Base-by-base conservation (phyloP, 2,329 filamentous ascomycete genomes). In the Alternaria brassicae region DNA sequence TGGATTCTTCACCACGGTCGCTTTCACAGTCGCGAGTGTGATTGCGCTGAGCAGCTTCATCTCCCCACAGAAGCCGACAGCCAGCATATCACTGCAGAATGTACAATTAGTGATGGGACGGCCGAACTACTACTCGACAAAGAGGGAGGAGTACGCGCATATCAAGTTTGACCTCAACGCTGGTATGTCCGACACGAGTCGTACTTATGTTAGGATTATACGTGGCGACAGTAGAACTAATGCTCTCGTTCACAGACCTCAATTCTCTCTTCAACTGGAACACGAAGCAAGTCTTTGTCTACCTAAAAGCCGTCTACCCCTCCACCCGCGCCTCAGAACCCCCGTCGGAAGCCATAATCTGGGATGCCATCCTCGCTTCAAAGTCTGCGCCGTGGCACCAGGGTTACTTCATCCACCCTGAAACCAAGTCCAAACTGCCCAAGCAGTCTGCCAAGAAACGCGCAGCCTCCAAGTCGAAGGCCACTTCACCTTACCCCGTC, bases 221-320 rank as follows among this genome's bases (percentile, higher is more conserved):
- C 32, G 1, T 17, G 21, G 36, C n/a, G 32, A 55, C 17, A 44
- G 10, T 17, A 15, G 13, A 8, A 40, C 52, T 59, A 7, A 59
- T 45, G 15, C 30, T 32, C 9, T 30, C 9, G 12, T 55, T 9
- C 19, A 8, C 63, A 84, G 94, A 99, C 81, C 86, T 99, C 61
- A 90, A 88, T 61, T 90, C 90, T 41, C 91, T 99, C 70, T 98
- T 98, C 86, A 96, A 91, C 75, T 99, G 94, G 95, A 99, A 99
- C 84, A 99, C 96, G 19, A 99, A 99, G 80, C 92, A 98, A 81
- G 82, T 99, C 72, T 99, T 98, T 81, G 89, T 97, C 78, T 99
- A 97, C 82, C 89, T 99, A 59, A 94, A 92, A 55, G 94, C 94
- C 54, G 89, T 84, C 56, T 90, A 89, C 75, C 82, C 83, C 36